A percentile compares a stretch with the other conserved stretches of the same genome.
Evolutionary conservation across 225 moss, liverwort and hornwort species (phyloP).

Genomic region (Physcomitrellopsis africana): DNA sequence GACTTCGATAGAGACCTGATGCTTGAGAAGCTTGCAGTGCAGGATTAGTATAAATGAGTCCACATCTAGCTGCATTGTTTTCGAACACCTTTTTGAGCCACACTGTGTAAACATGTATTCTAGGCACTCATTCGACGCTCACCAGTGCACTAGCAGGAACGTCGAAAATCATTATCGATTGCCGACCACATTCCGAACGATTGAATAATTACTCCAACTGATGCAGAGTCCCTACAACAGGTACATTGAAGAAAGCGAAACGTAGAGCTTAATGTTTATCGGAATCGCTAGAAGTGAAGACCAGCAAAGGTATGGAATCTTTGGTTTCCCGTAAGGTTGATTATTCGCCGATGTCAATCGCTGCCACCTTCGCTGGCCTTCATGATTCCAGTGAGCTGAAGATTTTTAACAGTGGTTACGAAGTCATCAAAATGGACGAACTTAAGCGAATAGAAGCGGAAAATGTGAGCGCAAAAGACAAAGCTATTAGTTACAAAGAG

Average conservation of each 20-base stretch:
- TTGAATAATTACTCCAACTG: conserved; percentile 34
- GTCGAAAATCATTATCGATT: conserved; percentile 1
- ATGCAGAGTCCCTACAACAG: conserved; percentile 60
- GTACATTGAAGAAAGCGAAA: conserved; percentile 44
- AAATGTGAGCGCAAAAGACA: conserved; percentile 63
- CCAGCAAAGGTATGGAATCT: conserved; percentile 85
- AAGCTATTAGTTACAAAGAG: conserved; percentile 84
- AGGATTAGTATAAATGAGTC: conserved; percentile 13
- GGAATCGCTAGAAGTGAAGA: conserved; percentile 69
- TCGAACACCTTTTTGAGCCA: conserved; percentile 10
- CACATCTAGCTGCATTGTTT: conserved; percentile 31
- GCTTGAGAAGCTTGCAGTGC: not conserved
- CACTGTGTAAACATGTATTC: not conserved
- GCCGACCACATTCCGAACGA: conserved; percentile 5
- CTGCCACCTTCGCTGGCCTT: conserved; percentile 87
- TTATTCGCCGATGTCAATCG: conserved; percentile 95
- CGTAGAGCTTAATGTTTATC: conserved; percentile 68
- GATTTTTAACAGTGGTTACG: conserved; percentile 76
- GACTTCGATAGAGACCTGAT: conserved; percentile 17
- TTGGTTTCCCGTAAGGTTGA: conserved; percentile 93
- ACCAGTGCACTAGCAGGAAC: conserved; percentile 16
- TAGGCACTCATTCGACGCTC: not conserved
- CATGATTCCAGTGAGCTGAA: conserved; percentile 96
- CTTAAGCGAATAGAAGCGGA: conserved; percentile 69
- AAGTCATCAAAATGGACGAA: conserved; percentile 84